These are phyloP conservation scores for Sisymbrium altissimum DNA, from an alignment of 345 rosid species.

Conservation along the genomic window DNA sequence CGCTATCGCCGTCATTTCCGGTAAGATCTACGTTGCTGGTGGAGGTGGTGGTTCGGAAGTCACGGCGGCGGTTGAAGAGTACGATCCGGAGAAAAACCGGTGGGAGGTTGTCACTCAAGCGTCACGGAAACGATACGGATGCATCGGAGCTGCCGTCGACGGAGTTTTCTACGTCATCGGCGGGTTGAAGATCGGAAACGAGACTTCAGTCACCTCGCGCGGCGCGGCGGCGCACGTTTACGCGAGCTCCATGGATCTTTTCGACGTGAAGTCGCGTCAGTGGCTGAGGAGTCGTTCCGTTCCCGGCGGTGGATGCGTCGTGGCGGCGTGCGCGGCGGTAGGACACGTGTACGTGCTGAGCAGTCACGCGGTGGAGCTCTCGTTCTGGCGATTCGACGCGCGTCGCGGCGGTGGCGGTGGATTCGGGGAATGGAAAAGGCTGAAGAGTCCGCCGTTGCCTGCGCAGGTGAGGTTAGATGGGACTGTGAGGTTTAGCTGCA, in stretches of 20 bases:
- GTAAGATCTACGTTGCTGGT: constrained; percentile 75
- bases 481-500: constrained; percentile 71
- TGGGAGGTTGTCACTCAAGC: constrained; percentile 67
- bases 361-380: constrained; percentile 87
- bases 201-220: constrained; percentile 39
- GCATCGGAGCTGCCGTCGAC: constrained; percentile 73
- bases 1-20: constrained; percentile 59
- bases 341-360: constrained; percentile 62
- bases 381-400: constrained; percentile 81
- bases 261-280: constrained; percentile 54
- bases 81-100: constrained; percentile 57
- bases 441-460: constrained; percentile 76
- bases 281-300: constrained; percentile 82
- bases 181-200: constrained; percentile 64
- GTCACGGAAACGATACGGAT: constrained; percentile 67
- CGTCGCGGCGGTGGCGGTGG: constrained; percentile 27
- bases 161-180: constrained; percentile 88
- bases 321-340: constrained; percentile 71
- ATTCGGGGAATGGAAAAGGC: constrained; percentile 79
- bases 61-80: constrained; percentile 68
- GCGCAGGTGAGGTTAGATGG: constrained; percentile 65
- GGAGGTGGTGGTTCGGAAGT: constrained; percentile 55
- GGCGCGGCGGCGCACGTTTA: constrained; percentile 52
- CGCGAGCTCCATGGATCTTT: constrained; percentile 88
- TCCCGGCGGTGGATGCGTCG: constrained; percentile 91